Percentiles rank a stretch among this genome's conserved stretches.
These are phyloP conservation scores for Botryotinia calthae DNA, from an alignment of 2,329 filamentous ascomycete genomes.

Conservation along the genomic window DNA sequence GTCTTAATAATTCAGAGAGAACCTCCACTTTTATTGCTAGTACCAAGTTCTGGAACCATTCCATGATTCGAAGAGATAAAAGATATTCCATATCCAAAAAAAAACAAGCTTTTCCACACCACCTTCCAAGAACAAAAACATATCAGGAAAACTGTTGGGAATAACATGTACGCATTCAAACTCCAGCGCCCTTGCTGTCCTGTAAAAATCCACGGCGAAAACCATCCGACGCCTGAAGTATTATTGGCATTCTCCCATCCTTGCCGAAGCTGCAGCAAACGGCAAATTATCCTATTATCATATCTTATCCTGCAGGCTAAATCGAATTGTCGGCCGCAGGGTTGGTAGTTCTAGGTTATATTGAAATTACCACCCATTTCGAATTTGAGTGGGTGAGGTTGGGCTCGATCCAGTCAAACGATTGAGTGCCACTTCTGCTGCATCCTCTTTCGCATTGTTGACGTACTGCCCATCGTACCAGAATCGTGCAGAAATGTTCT, in stretches of 20 bases:
- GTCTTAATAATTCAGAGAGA: background rate
- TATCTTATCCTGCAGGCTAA: conserved; percentile 36
- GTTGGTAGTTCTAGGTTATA: conserved; percentile 16
- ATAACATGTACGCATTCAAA: conserved; percentile 20
- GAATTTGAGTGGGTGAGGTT: conserved; percentile 44
- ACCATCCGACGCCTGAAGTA: conserved; percentile 35
- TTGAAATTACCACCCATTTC: conserved; percentile 40
- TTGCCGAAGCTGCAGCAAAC: conserved; percentile 34
- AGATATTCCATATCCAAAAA: conserved; percentile 12
- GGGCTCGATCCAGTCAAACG: conserved; percentile 48
- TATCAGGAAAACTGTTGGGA: conserved; percentile 8
- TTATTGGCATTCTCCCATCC: conserved; percentile 34
- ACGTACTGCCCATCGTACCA: conserved; percentile 91
- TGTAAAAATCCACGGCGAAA: conserved; percentile 32
- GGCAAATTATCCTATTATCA: conserved; percentile 27
- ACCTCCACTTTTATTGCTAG: conserved; percentile 6
- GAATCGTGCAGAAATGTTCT: conserved; percentile 68
- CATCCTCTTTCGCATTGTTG: conserved; percentile 86
- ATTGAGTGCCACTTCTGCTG: conserved; percentile 75
- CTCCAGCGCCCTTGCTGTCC: conserved; percentile 34
- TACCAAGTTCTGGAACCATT: conserved; percentile 11
- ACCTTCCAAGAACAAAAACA: conserved; percentile 20
- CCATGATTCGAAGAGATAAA: conserved; percentile 9
- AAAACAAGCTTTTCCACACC: conserved; percentile 20
- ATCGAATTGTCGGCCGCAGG: conserved; percentile 24